These are phyloP conservation scores for Friedmanniomyces simplex DNA, from an alignment of 495 filamentous ascomycete genomes.

Conservation along the genomic window DNA sequence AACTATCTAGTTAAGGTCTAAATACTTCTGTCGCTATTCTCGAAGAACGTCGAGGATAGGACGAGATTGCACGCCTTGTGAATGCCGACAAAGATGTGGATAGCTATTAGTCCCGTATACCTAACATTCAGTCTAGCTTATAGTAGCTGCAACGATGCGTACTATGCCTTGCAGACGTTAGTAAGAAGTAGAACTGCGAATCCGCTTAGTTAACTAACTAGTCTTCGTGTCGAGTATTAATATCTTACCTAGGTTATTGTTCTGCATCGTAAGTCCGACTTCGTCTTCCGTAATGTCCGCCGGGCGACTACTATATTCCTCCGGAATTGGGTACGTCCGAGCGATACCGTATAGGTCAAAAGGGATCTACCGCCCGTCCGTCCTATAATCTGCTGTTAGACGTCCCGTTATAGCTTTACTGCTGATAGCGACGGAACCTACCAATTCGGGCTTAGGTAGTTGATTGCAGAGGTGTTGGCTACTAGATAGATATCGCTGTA, in stretches of 20 bases:
- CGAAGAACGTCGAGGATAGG: constrained; percentile 4
- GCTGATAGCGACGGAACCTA: neutral
- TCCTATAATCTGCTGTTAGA: neutral
- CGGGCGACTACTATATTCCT: neutral
- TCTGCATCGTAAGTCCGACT: constrained; percentile 2
- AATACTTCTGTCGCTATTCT: constrained; percentile 4
- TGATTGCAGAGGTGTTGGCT: constrained; percentile 1
- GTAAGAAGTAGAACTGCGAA: neutral
- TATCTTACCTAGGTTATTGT: neutral
- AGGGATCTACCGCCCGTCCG: neutral
- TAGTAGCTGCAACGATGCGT: neutral
- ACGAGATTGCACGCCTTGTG: neutral
- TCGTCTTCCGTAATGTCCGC: constrained; percentile 1
- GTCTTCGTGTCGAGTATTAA: neutral
- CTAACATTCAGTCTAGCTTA: neutral
- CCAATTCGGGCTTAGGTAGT: constrained; percentile 1
- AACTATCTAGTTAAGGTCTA: constrained; percentile 1
- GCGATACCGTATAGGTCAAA: neutral
- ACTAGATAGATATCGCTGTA: neutral
- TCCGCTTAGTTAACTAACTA: neutral
- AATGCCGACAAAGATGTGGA: constrained; percentile 1
- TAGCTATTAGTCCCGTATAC: neutral
- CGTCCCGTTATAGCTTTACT: neutral
- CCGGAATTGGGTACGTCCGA: neutral
- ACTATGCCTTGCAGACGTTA: neutral